Evolutionary conservation across 2,329 filamentous ascomycete species (phyloP).

Genomic region (Fusarium scirpi): DNA sequence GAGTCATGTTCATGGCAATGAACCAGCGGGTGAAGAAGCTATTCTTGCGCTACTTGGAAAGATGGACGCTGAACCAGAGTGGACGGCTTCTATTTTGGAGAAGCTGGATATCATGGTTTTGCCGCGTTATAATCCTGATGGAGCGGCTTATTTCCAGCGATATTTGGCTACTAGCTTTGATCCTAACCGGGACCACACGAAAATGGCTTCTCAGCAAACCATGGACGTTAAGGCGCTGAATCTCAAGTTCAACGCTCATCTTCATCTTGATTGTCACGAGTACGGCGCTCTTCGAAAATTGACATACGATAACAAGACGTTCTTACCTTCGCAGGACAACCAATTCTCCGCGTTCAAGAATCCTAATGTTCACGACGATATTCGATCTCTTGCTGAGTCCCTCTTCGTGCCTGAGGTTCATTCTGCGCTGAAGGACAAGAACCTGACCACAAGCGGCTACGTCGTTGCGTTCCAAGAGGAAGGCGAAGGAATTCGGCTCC

Average conservation of each 20-base stretch:
- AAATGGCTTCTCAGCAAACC: constrained; percentile 50
- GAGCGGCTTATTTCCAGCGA: constrained; percentile 51
- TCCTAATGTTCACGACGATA: constrained; percentile 49
- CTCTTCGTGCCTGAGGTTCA: constrained; percentile 47
- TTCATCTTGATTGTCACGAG: constrained; percentile 51
- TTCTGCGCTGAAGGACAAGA: constrained; percentile 34
- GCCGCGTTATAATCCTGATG: constrained; percentile 51
- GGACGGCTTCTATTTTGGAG: constrained; percentile 45
- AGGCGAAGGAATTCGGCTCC: constrained; percentile 42
- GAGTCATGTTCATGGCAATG: constrained; percentile 50
- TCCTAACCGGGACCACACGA: constrained; percentile 51
- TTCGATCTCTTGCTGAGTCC: constrained; percentile 45
- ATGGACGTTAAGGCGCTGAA: constrained; percentile 48
- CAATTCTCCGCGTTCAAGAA: constrained; percentile 52
- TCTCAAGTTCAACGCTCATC: constrained; percentile 47
- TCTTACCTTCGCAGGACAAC: constrained; percentile 44
- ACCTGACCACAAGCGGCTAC: constrained; percentile 47
- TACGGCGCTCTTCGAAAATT: constrained; percentile 38
- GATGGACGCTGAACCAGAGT: constrained; percentile 47
- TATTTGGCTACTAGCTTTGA: constrained; percentile 47
- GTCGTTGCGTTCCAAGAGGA: constrained; percentile 38
- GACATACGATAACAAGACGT: constrained; percentile 28
- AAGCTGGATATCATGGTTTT: constrained; percentile 49
- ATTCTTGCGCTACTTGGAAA: constrained; percentile 48
- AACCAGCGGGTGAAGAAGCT: constrained; percentile 49